Conservation (phyloP, 2,329 filamentous ascomycete genomes). For the Chlorencoelia australis region DNA sequence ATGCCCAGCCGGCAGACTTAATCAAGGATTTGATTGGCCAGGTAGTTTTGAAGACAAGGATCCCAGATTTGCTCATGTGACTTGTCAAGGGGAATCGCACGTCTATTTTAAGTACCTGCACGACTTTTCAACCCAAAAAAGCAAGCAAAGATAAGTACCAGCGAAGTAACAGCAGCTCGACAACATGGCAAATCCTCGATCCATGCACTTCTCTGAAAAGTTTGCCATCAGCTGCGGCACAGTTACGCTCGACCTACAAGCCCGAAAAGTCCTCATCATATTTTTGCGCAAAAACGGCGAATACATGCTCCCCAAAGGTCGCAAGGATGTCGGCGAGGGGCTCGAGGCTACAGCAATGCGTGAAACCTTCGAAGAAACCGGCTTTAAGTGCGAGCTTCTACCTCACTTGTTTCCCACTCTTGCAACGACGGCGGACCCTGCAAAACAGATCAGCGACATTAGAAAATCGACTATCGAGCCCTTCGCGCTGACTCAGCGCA, state of each 20-base stretch:
- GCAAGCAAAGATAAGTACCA: too few species aligned
- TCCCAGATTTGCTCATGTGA: too few species aligned
- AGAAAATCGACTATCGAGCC: background rate
- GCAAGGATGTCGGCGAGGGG: background rate
- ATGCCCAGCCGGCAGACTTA: too few species aligned
- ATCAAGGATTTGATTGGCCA: too few species aligned
- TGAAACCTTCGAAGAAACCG: background rate
- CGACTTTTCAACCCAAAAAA: too few species aligned
- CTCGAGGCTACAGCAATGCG: background rate
- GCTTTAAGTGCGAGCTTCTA: background rate
- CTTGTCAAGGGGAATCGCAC: too few species aligned
- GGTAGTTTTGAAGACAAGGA: too few species aligned
- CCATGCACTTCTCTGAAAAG: background rate
- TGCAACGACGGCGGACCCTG: background rate
- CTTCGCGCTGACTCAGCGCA: background rate
- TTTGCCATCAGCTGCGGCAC: background rate
- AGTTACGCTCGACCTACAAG: background rate
- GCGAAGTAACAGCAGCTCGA: too few species aligned
- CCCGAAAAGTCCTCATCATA: background rate
- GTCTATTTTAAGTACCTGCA: too few species aligned
- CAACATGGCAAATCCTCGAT: too few species aligned
- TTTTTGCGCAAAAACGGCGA: background rate
- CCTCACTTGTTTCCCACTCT: background rate
- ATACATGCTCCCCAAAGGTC: background rate
- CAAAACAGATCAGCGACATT: background rate